Evolutionary conservation across 257 asterid species (phyloP), one percentile per base, ranked within the genome.

Genomic region (Coffea eugenioides): DNA sequence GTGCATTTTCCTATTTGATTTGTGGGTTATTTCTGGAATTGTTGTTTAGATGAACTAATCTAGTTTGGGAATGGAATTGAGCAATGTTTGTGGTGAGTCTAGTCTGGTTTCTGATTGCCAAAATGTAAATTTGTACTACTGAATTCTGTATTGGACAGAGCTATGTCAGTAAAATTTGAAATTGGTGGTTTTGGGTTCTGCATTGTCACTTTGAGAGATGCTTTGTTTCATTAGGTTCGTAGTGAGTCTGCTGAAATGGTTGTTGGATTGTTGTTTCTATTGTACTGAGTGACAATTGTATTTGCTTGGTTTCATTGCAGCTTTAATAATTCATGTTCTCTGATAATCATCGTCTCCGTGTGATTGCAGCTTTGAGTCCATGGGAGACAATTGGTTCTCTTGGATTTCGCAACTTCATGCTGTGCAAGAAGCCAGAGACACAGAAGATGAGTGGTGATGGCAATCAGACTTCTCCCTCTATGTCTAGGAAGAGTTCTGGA

Each of bases 341-440:
- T 48, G 10, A 48, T 48, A 11, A 39, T 39, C 52, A 48, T 48
- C 20, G 62, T 70, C 70, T 48, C 13, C 1, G 57, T 18, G 20
- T 41, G 73, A 20, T 16, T 87, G 73, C 84, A 95, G 99, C 94
- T 80, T 85, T 93, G 85, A 83, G 85, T 71, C 92, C 97, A 62
- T 93, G 97, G 99, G 97, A 91, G 78, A 85, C 94, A 4, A 95
- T 95, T 48, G 99, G 98, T 5, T 90, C 99, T 4, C 76, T 82
- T 2, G 99, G 99, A 36, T 87, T 90, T 5, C 91, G 99, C 8
- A 95, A 90, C 36, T 95, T 95, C 81, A 78, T 91, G 93, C 89
- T 95, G 27, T 93, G 92, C 93, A 95, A 91, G 97, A 93, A 90
- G 85, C 97, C 96, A 9, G 85, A 86, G 77, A 23, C 77, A 0